These are phyloP conservation scores for Kodamaea alishanica DNA, from an alignment of 1,139 yeast genomes.

Conservation along the genomic window DNA sequence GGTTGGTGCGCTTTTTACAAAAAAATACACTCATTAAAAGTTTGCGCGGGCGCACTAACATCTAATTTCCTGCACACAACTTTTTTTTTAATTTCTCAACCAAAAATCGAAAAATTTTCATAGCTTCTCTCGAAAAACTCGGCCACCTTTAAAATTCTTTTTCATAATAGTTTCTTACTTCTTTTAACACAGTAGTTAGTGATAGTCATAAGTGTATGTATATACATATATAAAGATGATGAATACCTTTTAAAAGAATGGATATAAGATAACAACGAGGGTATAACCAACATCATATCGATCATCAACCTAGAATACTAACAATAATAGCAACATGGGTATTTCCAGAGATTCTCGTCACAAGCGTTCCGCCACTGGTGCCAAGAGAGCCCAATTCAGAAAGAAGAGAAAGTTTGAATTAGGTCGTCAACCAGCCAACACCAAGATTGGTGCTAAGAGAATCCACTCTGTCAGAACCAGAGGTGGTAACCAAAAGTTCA, in stretches of 20 bases:
- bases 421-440: conserved; percentile 99
- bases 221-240: neutral
- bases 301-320: conserved; percentile 6
- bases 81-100: too few species aligned
- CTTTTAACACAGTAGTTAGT: conserved; percentile 14
- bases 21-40: too few species aligned
- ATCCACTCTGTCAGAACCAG: conserved; percentile 99
- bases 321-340: conserved; percentile 65
- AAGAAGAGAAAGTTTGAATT: conserved; percentile 99
- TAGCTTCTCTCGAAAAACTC: neutral
- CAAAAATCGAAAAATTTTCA: conserved; percentile 6
- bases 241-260: too few species aligned
- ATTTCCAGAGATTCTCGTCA: conserved; percentile 99
- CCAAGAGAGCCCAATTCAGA: conserved; percentile 99
- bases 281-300: neutral
- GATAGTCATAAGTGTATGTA: conserved; percentile 19
- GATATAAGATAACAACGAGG: conserved; percentile 1
- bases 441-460: conserved; percentile 99
- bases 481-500: conserved; percentile 99
- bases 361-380: conserved; percentile 99
- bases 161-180: conserved; percentile 13
- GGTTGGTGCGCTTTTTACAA: too few species aligned
- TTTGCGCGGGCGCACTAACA: too few species aligned
- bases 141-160: conserved; percentile 8
- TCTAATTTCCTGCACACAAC: too few species aligned